phyloP scores from a whole-genome alignment of 768 basidiomycete species.

The Psilocybe subaeruginosa region DNA sequence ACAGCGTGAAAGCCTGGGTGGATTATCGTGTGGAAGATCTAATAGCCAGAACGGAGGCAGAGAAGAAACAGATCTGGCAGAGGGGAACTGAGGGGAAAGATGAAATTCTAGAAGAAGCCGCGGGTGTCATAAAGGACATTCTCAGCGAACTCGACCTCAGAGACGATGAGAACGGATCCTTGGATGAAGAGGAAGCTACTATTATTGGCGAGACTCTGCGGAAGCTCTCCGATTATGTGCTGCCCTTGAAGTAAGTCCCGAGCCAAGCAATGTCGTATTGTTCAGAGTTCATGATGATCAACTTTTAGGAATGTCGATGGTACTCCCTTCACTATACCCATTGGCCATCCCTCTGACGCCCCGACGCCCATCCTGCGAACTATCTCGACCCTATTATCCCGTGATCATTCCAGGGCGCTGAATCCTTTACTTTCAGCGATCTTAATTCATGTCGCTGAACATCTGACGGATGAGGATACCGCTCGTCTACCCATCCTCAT shows the following conservation, averaged over 20 bases:
- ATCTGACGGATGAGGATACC: constrained; percentile 71
- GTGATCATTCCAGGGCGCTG: constrained; percentile 60
- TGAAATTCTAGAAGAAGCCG: constrained; percentile 68
- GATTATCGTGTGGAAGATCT: constrained; percentile 33
- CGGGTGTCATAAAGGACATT: constrained; percentile 71
- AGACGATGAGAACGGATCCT: constrained; percentile 49
- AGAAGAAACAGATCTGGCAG: constrained; percentile 24
- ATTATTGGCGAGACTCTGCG: constrained; percentile 66
- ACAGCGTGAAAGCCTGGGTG: constrained; percentile 66
- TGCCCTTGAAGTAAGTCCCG: constrained; percentile 55
- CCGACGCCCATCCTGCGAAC: constrained; percentile 65
- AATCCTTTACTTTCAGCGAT: constrained; percentile 65
- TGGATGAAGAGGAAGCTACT: constrained; percentile 72
- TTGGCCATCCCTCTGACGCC: constrained; percentile 55
- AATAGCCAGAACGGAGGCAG: constrained; percentile 24
- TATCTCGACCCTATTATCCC: constrained; percentile 63
- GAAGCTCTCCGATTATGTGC: constrained; percentile 60
- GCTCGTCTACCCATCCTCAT: constrained; percentile 63
- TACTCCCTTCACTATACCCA: constrained; percentile 44
- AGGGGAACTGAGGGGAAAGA: constrained; percentile 43
- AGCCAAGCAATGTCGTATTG: background rate
- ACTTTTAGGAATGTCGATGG: constrained; percentile 33
- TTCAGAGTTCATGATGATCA: constrained; percentile 1
- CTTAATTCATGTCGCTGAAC: constrained; percentile 66
- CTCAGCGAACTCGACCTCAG: constrained; percentile 72